A percentile compares a stretch with the other conserved stretches of the same genome.
phyloP scores from a whole-genome alignment of 192 early-diverging fungal species.

The Coemansia sp. region DNA sequence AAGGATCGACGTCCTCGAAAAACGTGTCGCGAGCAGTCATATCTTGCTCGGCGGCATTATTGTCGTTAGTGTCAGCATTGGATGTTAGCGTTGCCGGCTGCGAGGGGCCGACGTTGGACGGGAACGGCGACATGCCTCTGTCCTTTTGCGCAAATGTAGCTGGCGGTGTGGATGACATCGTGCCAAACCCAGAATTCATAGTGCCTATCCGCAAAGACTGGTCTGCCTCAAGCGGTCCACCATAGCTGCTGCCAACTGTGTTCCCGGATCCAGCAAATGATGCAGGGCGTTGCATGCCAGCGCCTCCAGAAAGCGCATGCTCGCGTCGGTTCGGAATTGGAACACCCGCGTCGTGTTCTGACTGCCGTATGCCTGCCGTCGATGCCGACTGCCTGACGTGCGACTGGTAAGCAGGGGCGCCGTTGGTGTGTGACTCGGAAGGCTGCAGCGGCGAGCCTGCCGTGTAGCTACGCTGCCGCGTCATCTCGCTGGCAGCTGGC shows the following conservation, averaged over 20 bases:
- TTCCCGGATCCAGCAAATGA: constrained; percentile 37
- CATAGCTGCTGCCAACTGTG: neutral
- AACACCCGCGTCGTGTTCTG: constrained; percentile 6
- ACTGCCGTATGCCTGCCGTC: constrained; percentile 13
- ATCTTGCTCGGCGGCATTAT: neutral
- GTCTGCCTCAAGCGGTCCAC: constrained; percentile 8
- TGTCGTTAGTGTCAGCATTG: neutral
- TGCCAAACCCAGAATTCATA: constrained; percentile 35
- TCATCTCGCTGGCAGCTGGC: constrained; percentile 5
- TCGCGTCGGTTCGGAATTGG: constrained; percentile 22
- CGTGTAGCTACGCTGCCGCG: constrained; percentile 47
- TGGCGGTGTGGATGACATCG: constrained; percentile 42
- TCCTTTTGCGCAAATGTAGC: constrained; percentile 38
- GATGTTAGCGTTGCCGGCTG: constrained; percentile 19
- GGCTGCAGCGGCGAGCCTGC: constrained; percentile 13
- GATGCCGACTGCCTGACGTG: constrained; percentile 10
- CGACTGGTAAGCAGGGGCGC: neutral
- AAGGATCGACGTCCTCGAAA: constrained; percentile 38
- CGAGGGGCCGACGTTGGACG: constrained; percentile 45
- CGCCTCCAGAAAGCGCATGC: constrained; percentile 12
- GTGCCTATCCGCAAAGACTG: constrained; percentile 23
- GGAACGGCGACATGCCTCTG: constrained; percentile 54
- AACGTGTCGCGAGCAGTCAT: constrained; percentile 21
- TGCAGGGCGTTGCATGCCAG: constrained; percentile 25
- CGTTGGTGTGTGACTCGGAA: neutral